Evolutionary conservation across 2,329 filamentous ascomycete species (phyloP), one percentile per base, ranked within the genome.

Genomic region (Scedosporium apiospermum): DNA sequence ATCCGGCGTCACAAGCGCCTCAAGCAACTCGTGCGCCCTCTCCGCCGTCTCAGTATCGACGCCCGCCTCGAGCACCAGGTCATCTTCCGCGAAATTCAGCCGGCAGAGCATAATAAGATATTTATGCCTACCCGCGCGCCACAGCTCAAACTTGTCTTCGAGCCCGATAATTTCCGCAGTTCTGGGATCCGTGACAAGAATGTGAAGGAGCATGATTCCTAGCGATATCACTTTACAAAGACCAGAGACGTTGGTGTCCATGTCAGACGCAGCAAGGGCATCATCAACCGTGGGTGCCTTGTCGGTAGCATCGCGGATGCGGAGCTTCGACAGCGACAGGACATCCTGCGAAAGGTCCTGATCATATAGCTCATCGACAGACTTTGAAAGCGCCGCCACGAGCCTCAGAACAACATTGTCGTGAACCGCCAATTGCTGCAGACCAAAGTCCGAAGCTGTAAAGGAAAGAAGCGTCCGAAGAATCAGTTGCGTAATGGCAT

Each of bases 21-120:
- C 91, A 46, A 98, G 74, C 65, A 99, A 78, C 69, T 89, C 86
- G 68, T 93, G 88, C 3, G 95, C 93, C 73, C 88, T 86, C 66
- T 93, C 90, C 1, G 88, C 84, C 1, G 91, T 90, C 66, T 91
- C 90, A 30, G 88, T 84, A 42, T 89, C 88, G 61, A 96, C 88
- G 0, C 88, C 88, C 1, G 80, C 79, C 73, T 97, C 92, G 30
- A 96, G 80, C 10, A 95, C 82, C 7, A 90, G 74, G 34, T 91
- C 88, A 65, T 96, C 91, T 59, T 87, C 85, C 5, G 86, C 88
- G 72, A 96, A 97, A 0, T 90, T 91, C n/a, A 98, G 76, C 51
- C 93, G 78, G 0, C 91, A 92, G 55, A 99, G 77, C 2, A 86
- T 86, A 9, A 97, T 83, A 1, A 96, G 78, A 69, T 96, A 93